Evolutionary conservation across 2,329 filamentous ascomycete genomes (phyloP).

Genomic region (Colletotrichum chrysophilum): DNA sequence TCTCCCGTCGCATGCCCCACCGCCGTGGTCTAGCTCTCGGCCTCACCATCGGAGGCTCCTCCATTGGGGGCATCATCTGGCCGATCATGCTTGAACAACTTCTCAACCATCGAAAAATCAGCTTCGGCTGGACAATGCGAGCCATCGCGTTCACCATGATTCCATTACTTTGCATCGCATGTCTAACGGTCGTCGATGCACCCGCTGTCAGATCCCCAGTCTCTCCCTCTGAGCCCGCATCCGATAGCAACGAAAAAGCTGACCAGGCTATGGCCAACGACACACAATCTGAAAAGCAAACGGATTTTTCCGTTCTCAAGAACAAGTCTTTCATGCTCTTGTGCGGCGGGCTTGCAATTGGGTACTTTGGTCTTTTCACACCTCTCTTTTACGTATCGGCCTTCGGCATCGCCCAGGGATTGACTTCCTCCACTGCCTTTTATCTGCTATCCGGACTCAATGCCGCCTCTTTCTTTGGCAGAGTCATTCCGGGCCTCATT

Average conservation of each 20-base stretch:
- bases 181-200: constrained; percentile 24
- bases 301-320: constrained; percentile 21
- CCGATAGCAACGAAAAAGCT: not conserved
- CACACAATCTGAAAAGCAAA: not conserved
- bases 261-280: not conserved
- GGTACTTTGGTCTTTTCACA: constrained; percentile 48
- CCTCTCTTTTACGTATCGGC: constrained; percentile 60
- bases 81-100: constrained; percentile 13
- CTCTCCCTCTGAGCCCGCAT: not conserved
- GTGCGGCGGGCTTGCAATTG: not conserved
- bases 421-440: constrained; percentile 59
- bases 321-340: constrained; percentile 8
- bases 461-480: constrained; percentile 57
- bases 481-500: constrained; percentile 56
- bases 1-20: constrained; percentile 36
- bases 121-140: constrained; percentile 6
- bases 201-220: not conserved
- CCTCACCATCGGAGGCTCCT: constrained; percentile 33
- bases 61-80: constrained; percentile 27
- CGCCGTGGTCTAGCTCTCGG: constrained; percentile 34
- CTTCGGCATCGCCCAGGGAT: constrained; percentile 53
- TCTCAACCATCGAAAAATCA: not conserved
- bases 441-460: constrained; percentile 69
- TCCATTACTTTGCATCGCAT: not conserved
- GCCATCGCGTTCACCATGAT: not conserved